phyloP scores from a whole-genome alignment of 805 yeast genomes.

The Candida ovalis region DNA sequence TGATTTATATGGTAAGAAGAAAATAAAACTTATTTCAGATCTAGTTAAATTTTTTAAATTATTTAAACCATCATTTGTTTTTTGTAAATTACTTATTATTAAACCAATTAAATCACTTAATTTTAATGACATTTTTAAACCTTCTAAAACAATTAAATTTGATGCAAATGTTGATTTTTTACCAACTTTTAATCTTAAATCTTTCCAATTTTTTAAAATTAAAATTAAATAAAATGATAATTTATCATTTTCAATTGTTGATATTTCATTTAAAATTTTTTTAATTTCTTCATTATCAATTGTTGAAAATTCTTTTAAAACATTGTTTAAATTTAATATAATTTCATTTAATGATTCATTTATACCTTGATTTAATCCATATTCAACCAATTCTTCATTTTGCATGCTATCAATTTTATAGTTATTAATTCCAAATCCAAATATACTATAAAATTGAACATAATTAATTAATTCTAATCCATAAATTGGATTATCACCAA shows the following conservation, averaged over 20 bases:
- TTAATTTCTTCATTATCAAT: slow-evolving; percentile 1
- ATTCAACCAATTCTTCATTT: not conserved
- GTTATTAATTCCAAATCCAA: slow-evolving; percentile 47
- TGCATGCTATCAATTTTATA: slow-evolving; percentile 14
- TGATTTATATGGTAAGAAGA: slow-evolving; percentile 49
- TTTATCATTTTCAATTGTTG: slow-evolving; percentile 20
- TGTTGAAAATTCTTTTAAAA: slow-evolving; percentile 18
- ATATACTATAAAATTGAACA: slow-evolving; percentile 56
- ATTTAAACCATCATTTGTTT: slow-evolving; percentile 27
- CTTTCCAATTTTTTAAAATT: slow-evolving; percentile 48
- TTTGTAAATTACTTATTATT: slow-evolving; percentile 34
- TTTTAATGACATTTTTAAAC: slow-evolving; percentile 58
- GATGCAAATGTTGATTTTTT: slow-evolving; percentile 36
- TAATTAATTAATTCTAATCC: slow-evolving; percentile 60
- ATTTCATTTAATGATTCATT: slow-evolving; percentile 18
- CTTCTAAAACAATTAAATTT: slow-evolving; percentile 58
- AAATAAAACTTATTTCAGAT: slow-evolving; percentile 55
- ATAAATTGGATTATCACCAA: slow-evolving; percentile 54
- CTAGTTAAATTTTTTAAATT: slow-evolving; percentile 35
- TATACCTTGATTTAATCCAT: slow-evolving; percentile 15
- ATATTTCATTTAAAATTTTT: slow-evolving; percentile 17
- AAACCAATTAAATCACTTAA: slow-evolving; percentile 50
- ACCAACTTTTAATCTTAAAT: slow-evolving; percentile 27
- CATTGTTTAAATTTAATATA: slow-evolving; percentile 13
- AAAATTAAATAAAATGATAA: slow-evolving; percentile 43